Percentiles rank a stretch among this genome's conserved stretches.
Evolutionary conservation across 805 yeast genomes (phyloP).

Genomic region (Sugiyamaella qingdaonensis): DNA sequence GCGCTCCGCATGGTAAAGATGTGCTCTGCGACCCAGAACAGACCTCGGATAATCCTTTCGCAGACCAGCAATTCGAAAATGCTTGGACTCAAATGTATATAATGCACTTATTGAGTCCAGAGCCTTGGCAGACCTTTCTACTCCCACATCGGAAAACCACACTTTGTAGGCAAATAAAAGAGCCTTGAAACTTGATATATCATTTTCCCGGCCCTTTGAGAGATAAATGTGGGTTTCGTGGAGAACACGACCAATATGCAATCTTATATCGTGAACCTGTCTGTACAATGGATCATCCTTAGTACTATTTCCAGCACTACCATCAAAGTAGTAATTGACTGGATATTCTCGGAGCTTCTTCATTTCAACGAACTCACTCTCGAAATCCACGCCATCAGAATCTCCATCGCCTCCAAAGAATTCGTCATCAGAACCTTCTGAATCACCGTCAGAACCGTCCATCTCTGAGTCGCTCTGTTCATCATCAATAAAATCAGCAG

Average conservation of each 20-base stretch:
- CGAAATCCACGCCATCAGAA: constrained; percentile 25
- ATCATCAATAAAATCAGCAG: constrained; percentile 23
- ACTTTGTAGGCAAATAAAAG: constrained; percentile 61
- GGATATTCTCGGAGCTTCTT: constrained; percentile 61
- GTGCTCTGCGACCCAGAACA: constrained; percentile 68
- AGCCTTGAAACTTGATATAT: constrained; percentile 57
- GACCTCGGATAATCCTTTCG: constrained; percentile 73
- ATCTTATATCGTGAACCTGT: constrained; percentile 57
- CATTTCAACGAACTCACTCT: constrained; percentile 40
- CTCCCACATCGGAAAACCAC: constrained; percentile 80
- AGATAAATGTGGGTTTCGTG: constrained; percentile 54
- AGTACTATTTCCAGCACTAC: constrained; percentile 39
- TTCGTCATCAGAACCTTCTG: constrained; percentile 29
- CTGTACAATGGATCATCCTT: constrained; percentile 40
- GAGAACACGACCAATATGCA: constrained; percentile 56
- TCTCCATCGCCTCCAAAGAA: constrained; percentile 4
- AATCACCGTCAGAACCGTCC: constrained; percentile 25
- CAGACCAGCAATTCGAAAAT: constrained; percentile 60
- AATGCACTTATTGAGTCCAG: constrained; percentile 52
- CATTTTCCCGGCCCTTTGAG: constrained; percentile 50
- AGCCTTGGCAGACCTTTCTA: constrained; percentile 56
- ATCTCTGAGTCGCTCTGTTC: constrained; percentile 22
- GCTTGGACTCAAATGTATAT: constrained; percentile 50
- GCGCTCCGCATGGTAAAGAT: constrained; percentile 70
- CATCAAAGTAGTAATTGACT: constrained; percentile 62